These are phyloP conservation scores for Malus orientalis DNA, from an alignment of 306 rosid genomes.

Conservation along the genomic window DNA sequence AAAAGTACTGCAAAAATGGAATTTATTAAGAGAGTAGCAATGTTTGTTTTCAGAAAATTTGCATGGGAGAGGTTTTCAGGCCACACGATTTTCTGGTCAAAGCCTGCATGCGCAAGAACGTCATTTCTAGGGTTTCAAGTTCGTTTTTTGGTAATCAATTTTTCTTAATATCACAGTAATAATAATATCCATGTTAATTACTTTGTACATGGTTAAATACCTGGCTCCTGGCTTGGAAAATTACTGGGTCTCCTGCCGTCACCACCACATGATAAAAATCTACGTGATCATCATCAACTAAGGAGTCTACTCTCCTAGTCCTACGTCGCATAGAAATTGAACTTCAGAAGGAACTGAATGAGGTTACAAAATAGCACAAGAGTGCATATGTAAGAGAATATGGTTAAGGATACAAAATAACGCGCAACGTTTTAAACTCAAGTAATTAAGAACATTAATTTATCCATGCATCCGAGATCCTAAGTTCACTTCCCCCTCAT, in stretches of 20 bases:
- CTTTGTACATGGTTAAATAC: background rate
- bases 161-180: background rate
- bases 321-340: background rate
- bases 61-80: background rate
- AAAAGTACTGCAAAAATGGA: background rate
- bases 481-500: too few species aligned
- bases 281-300: background rate
- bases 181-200: background rate
- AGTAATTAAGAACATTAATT: background rate
- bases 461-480: background rate
- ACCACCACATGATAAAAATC: background rate
- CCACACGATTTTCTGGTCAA: background rate
- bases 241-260: background rate
- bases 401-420: background rate
- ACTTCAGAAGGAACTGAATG: background rate
- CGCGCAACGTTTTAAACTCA: background rate
- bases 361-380: background rate
- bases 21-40: background rate
- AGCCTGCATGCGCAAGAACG: background rate
- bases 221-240: background rate
- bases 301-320: background rate
- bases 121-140: background rate
- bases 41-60: background rate
- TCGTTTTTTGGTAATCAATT: background rate
- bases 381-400: background rate